Conservation (phyloP, 768 basidiomycete species). For the Ephemerocybe angulata region DNA sequence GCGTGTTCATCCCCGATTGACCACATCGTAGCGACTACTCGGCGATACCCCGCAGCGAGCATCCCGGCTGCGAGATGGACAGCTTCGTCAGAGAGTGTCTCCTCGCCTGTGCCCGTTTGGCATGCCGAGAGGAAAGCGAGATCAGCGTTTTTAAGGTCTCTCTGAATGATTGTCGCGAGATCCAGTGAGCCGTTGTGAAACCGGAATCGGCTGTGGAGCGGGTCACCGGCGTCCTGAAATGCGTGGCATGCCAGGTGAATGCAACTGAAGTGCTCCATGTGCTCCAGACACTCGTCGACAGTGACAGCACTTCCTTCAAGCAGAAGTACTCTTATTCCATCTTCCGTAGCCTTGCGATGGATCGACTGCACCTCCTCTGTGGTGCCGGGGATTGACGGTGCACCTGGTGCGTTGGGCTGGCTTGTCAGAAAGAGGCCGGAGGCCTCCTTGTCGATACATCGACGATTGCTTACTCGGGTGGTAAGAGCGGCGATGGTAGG, state of each 20-base stretch:
- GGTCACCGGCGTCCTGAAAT: conserved; percentile 21
- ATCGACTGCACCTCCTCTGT: conserved; percentile 7
- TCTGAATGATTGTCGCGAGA: conserved; percentile 11
- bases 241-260: conserved; percentile 35
- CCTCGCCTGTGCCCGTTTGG: conserved; percentile 30
- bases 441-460: background rate
- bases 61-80: conserved; percentile 40
- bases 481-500: conserved; percentile 12
- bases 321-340: background rate
- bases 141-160: conserved; percentile 12
- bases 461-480: background rate
- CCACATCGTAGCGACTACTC: conserved; percentile 41
- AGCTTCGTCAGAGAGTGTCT: conserved; percentile 29
- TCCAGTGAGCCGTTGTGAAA: conserved; percentile 19
- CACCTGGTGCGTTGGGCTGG: conserved; percentile 9
- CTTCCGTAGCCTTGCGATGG: background rate
- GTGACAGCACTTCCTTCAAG: background rate
- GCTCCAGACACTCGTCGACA: background rate
- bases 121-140: conserved; percentile 41
- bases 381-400: conserved; percentile 9
- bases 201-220: conserved; percentile 22
- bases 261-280: conserved; percentile 15
- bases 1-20: conserved; percentile 30
- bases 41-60: conserved; percentile 25
- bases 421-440: conserved; percentile 10